These are phyloP conservation scores for Niebla homalea DNA, from an alignment of 495 filamentous ascomycete species.

Conservation along the genomic window DNA sequence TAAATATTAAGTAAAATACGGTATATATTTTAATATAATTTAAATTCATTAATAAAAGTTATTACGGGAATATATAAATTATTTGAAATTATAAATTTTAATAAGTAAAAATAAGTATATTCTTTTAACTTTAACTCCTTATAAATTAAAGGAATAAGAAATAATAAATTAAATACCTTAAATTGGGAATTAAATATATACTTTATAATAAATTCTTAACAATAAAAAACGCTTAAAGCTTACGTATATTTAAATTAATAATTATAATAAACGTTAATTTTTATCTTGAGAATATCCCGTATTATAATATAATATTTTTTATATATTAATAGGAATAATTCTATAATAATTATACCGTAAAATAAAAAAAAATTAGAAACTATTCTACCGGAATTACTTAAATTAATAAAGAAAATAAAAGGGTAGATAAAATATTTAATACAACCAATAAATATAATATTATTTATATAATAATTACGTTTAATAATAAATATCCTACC, in stretches of 20 bases:
- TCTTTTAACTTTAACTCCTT: no score
- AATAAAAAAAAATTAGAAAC: no score
- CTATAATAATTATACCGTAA: background rate
- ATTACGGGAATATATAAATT: background rate
- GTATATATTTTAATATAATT: conserved; percentile 3
- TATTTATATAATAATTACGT: background rate
- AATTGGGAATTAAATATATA: no score
- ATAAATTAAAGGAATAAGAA: no score
- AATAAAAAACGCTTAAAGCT: background rate
- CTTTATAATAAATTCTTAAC: background rate
- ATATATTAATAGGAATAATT: background rate
- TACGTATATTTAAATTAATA: background rate
- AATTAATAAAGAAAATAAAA: background rate
- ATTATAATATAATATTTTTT: background rate
- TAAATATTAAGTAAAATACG: conserved; percentile 1
- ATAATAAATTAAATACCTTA: no score
- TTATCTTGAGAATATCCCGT: background rate
- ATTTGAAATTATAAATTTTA: background rate
- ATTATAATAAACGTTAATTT: background rate
- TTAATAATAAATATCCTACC: background rate
- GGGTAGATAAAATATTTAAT: background rate
- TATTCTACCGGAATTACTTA: no score
- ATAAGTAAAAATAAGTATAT: background rate
- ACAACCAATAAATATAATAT: background rate
- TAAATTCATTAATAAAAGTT: background rate